Conservation (phyloP, 805 yeast genomes). For the Metschnikowia picachoensis region DNA sequence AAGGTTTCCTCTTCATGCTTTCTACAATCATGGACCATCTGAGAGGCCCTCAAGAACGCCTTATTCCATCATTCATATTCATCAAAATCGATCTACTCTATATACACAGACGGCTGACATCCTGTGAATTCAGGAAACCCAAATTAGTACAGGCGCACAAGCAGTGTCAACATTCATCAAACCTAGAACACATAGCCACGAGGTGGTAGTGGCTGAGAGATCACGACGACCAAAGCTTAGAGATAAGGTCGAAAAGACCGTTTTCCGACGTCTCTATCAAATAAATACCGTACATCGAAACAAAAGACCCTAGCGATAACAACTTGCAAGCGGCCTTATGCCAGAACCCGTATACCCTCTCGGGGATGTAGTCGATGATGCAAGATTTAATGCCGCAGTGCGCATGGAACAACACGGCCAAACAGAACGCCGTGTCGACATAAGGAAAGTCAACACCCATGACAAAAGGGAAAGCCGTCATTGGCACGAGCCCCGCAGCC, state of each 20-base stretch:
- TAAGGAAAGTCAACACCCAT: conserved; percentile 69
- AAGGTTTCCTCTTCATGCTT: too few relatives aligned
- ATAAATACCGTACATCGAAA: conserved; percentile 77
- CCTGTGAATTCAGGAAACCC: too few relatives aligned
- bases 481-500: conserved; percentile 70
- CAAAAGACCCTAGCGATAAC: conserved; percentile 66
- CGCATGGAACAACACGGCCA: conserved; percentile 68
- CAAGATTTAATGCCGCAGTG: conserved; percentile 88
- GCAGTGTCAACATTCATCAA: too few relatives aligned
- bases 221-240: conserved; percentile 51
- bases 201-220: too few relatives aligned
- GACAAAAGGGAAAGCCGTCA: conserved; percentile 69
- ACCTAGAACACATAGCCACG: too few relatives aligned
- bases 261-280: conserved; percentile 73
- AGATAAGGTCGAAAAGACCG: conserved; percentile 68
- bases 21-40: too few relatives aligned
- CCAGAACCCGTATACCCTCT: conserved; percentile 77
- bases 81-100: too few relatives aligned
- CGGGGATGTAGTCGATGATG: conserved; percentile 88
- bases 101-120: too few relatives aligned
- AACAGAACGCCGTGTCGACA: conserved; percentile 66
- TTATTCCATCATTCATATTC: too few relatives aligned
- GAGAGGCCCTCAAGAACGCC: too few relatives aligned
- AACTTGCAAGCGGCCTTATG: conserved; percentile 65
- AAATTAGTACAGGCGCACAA: too few relatives aligned